phyloP scores from a whole-genome alignment of 805 yeast species.

The Sugiyamaella marilandica region DNA sequence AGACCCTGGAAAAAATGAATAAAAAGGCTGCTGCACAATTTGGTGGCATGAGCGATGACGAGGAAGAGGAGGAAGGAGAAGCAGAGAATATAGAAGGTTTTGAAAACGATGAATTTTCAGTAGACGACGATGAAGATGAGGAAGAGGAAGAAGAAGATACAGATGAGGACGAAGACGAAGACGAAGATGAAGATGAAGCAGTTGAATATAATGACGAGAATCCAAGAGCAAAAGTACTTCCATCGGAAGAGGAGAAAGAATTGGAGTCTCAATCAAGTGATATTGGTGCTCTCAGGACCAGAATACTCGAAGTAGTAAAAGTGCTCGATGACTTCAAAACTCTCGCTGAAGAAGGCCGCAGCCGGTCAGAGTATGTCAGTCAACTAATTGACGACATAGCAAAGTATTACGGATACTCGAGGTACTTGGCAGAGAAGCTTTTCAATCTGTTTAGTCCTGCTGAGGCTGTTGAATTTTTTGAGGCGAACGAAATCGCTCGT shows the following conservation, averaged over 20 bases:
- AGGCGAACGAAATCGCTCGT: constrained; percentile 95
- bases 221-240: constrained; percentile 54
- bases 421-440: constrained; percentile 87
- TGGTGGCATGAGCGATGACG: constrained; percentile 11
- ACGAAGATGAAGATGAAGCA: constrained; percentile 17
- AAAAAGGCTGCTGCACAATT: constrained; percentile 20
- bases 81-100: constrained; percentile 20
- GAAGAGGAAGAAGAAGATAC: constrained; percentile 50
- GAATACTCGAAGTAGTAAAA: constrained; percentile 93
- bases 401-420: constrained; percentile 89
- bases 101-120: constrained; percentile 21
- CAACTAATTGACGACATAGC: constrained; percentile 82
- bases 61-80: constrained; percentile 19
- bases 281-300: constrained; percentile 75
- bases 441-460: constrained; percentile 88
- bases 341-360: constrained; percentile 77
- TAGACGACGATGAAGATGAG: constrained; percentile 34
- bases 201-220: constrained; percentile 20
- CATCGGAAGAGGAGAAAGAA: constrained; percentile 56
- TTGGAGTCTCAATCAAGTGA: constrained; percentile 56
- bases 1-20: constrained; percentile 35
- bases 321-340: constrained; percentile 86
- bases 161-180: constrained; percentile 31
- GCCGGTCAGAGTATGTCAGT: constrained; percentile 76
- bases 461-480: constrained; percentile 97